These are phyloP conservation scores for Exophiala spinifera DNA, from an alignment of 2,329 filamentous ascomycete species.

Conservation along the genomic window DNA sequence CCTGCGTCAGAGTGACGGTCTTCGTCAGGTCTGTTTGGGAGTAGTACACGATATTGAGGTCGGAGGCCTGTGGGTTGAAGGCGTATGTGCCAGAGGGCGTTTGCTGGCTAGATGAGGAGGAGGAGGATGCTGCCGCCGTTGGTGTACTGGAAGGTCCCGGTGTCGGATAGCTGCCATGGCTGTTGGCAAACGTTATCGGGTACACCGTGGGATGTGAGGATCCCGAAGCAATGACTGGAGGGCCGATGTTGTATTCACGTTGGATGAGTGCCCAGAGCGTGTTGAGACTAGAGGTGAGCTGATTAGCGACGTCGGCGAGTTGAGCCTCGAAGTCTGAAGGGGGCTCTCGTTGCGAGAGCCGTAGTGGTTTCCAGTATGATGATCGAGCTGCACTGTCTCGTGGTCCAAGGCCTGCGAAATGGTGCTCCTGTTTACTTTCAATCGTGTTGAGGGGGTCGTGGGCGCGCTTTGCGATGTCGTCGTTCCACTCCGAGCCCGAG, in stretches of 20 bases:
- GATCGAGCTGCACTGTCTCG: conserved; percentile 1
- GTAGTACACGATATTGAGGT: conserved; percentile 31
- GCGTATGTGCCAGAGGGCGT: conserved; percentile 1
- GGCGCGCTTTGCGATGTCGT: conserved; percentile 1
- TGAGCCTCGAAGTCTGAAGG: conserved; percentile 9
- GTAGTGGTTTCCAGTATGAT: conserved; percentile 12
- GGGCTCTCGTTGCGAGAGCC: conserved; percentile 1
- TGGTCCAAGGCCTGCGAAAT: conserved; percentile 1
- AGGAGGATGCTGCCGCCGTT: not conserved
- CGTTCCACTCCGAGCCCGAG: conserved; percentile 4
- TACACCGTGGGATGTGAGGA: conserved; percentile 4
- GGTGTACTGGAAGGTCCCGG: not conserved
- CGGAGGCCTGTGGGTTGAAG: conserved; percentile 19
- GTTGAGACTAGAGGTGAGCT: conserved; percentile 11
- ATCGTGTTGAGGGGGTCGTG: conserved; percentile 9
- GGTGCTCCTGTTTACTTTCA: conserved; percentile 7
- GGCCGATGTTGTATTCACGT: conserved; percentile 9
- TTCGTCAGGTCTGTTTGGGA: conserved; percentile 28
- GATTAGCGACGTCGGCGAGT: conserved; percentile 4
- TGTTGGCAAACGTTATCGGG: conserved; percentile 9
- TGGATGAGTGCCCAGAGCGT: conserved; percentile 11
- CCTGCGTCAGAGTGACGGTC: conserved; percentile 21
- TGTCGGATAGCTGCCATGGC: not conserved
- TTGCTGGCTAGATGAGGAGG: not conserved
- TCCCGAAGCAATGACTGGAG: not conserved